Percentiles rank a stretch among this genome's conserved stretches.
These are phyloP conservation scores for Polysphondylium violaceum DNA, from an alignment of 78 protist species.

Conservation along the genomic window DNA sequence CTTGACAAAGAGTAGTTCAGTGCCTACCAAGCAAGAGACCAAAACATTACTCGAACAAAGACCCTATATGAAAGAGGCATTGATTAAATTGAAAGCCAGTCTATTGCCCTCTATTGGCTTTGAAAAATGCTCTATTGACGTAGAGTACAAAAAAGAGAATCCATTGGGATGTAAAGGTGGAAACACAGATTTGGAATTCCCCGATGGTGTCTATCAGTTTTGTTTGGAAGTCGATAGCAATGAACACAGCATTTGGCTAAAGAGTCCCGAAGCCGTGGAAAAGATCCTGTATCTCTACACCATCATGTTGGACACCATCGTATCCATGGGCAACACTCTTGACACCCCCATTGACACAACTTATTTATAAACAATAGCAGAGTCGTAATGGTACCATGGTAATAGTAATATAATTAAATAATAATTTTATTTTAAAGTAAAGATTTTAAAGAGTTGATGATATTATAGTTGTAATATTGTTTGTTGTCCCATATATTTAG, in stretches of 20 bases:
- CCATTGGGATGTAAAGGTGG: constrained; percentile 39
- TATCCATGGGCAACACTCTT: constrained; percentile 21
- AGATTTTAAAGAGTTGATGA: neutral
- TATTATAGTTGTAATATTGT: neutral
- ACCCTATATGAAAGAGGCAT: constrained; percentile 35
- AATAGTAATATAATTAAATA: neutral
- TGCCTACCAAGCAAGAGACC: neutral
- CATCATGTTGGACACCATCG: constrained; percentile 53
- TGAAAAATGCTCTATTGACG: constrained; percentile 15
- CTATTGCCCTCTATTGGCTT: constrained; percentile 51
- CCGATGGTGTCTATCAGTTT: constrained; percentile 40
- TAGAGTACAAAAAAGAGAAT: constrained; percentile 27
- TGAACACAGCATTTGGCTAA: constrained; percentile 32
- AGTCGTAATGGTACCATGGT: neutral
- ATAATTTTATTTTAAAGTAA: neutral
- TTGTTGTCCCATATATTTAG: constrained; percentile 40
- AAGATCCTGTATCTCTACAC: constrained; percentile 68
- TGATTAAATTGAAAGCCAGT: neutral
- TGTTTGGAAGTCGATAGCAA: constrained; percentile 37
- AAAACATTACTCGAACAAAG: constrained; percentile 5
- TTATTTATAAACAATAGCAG: constrained; percentile 23
- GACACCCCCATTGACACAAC: constrained; percentile 34
- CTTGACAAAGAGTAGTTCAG: neutral
- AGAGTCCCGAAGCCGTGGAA: constrained; percentile 52
- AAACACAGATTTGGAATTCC: constrained; percentile 50